These are phyloP conservation scores for Tulasnella sp. DNA, from an alignment of 768 basidiomycete genomes.

Conservation along the genomic window DNA sequence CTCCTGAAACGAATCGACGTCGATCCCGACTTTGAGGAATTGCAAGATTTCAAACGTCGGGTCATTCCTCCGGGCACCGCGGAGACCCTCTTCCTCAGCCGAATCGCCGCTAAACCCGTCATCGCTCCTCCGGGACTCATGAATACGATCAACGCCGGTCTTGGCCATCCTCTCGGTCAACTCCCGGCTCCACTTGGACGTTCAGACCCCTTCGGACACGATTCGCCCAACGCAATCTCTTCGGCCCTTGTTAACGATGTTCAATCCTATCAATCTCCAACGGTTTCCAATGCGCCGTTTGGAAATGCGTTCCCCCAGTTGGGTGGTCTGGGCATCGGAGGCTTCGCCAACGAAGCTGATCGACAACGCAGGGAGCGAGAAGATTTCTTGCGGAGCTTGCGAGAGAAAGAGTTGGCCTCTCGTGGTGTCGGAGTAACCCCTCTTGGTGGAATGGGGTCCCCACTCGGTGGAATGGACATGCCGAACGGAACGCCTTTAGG, in stretches of 20 bases:
- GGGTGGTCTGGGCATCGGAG: not conserved
- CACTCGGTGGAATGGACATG: not conserved
- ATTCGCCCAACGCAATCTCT: not conserved
- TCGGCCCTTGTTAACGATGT: not conserved
- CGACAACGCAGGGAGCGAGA: slow-evolving; percentile 40
- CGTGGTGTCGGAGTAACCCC: not conserved
- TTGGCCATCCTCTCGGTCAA: not conserved
- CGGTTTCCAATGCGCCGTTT: not conserved
- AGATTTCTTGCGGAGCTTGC: slow-evolving; percentile 51
- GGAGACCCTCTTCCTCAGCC: slow-evolving; percentile 25
- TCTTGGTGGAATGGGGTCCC: not conserved
- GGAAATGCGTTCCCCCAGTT: not conserved
- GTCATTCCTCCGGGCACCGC: slow-evolving; percentile 22
- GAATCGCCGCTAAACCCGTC: not conserved
- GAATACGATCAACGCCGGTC: not conserved
- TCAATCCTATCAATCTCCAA: not conserved
- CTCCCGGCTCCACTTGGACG: not conserved
- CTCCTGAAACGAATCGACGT: slow-evolving; percentile 46
- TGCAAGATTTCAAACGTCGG: slow-evolving; percentile 24
- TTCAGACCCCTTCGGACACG: not conserved
- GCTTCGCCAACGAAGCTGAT: slow-evolving; percentile 26
- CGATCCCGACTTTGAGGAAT: slow-evolving; percentile 25
- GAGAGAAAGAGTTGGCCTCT: slow-evolving; percentile 10
- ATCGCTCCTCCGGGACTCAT: slow-evolving; percentile 3
- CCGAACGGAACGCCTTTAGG: not conserved